A percentile compares a stretch with the other conserved stretches of the same genome.
Conservation (phyloP, 345 rosid species). For the Noccaea bulbosa region DNA sequence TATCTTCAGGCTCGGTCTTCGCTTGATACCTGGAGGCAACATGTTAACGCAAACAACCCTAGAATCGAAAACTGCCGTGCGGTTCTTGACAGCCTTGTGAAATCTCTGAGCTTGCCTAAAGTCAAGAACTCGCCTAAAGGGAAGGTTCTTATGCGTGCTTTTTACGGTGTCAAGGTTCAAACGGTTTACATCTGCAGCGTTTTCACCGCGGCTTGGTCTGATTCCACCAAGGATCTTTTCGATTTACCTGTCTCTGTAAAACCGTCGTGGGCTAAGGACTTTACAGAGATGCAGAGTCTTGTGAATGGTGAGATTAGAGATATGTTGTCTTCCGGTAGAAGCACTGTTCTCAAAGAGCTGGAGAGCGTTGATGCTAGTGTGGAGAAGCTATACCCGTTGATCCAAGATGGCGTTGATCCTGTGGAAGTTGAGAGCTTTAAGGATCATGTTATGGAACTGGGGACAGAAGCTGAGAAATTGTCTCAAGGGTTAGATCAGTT, state of each 20-base stretch:
- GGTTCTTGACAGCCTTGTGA: conserved; percentile 58
- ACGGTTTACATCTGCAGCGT: conserved; percentile 76
- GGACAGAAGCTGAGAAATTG: conserved; percentile 53
- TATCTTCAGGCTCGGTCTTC: conserved; percentile 61
- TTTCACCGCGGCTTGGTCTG: conserved; percentile 77
- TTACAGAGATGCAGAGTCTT: conserved; percentile 55
- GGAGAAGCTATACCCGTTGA: conserved; percentile 66
- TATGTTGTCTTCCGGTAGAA: conserved; percentile 47
- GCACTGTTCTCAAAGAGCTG: conserved; percentile 62
- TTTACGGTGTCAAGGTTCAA: conserved; percentile 85
- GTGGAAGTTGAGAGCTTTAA: conserved; percentile 46
- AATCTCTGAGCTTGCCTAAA: conserved; percentile 70
- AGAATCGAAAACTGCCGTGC: conserved; percentile 63
- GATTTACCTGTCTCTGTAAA: conserved; percentile 57
- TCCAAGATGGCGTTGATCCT: conserved; percentile 56
- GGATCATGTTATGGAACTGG: conserved; percentile 49
- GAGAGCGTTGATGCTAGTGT: conserved; percentile 60
- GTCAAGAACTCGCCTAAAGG: conserved; percentile 88
- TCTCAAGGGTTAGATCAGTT: conserved; percentile 73
- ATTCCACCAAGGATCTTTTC: conserved; percentile 57
- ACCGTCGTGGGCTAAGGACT: conserved; percentile 62
- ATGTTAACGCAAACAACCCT: conserved; percentile 62
- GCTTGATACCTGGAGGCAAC: conserved; percentile 80
- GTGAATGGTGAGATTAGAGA: conserved; percentile 61
- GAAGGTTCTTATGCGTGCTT: conserved; percentile 84